phyloP scores from a whole-genome alignment of 345 rosid species.

The Leavenworthia alabamica region DNA sequence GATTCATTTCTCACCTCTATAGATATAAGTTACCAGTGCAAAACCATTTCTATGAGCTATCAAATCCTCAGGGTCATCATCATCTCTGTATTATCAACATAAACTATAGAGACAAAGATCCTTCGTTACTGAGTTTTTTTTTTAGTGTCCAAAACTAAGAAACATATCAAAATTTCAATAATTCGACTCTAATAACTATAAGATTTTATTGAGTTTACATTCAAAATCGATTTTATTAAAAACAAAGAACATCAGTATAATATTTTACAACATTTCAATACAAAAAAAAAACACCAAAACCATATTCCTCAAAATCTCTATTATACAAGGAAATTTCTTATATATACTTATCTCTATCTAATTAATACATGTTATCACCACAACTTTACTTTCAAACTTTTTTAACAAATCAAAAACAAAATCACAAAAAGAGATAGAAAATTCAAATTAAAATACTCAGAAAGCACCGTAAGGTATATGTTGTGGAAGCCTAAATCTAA shows the following conservation, averaged over 20 bases:
- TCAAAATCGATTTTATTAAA: background rate
- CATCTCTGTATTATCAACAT: background rate
- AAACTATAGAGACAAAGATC: background rate
- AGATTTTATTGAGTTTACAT: too few species aligned
- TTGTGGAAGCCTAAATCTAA: constrained; percentile 80
- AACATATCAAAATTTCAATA: background rate
- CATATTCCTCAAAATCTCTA: constrained; percentile 15
- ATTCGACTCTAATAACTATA: background rate
- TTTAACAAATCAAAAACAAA: background rate
- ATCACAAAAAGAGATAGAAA: background rate
- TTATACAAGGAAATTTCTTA: constrained; percentile 4
- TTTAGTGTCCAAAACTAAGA: background rate
- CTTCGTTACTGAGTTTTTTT: background rate
- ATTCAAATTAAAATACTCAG: constrained; percentile 2
- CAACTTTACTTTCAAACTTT: background rate
- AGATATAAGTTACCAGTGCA: background rate
- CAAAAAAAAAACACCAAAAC: background rate
- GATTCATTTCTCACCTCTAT: background rate
- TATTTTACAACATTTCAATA: constrained; percentile 19
- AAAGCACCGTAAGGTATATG: constrained; percentile 35
- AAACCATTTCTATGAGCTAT: background rate
- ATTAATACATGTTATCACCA: background rate
- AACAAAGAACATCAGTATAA: constrained; percentile 1
- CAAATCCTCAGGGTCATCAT: background rate
- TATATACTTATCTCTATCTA: background rate